Percentiles rank a stretch among this genome's conserved stretches.
Conservation (phyloP, 1,284 basidiomycete species). For the Schizophyllum amplum region DNA sequence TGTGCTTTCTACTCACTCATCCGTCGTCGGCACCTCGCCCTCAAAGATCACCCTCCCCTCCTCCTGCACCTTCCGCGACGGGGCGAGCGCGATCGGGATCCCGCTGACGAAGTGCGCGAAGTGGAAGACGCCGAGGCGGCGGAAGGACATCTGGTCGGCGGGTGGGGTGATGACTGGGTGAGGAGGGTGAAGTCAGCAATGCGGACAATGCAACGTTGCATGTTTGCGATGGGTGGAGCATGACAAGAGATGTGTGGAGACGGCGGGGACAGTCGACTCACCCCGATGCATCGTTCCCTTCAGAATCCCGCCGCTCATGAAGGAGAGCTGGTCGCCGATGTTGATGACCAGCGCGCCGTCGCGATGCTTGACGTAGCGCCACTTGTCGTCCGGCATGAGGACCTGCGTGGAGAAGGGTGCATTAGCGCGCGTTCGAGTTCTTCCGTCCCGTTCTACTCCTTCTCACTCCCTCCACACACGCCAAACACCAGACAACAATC, state of each 20-base stretch:
- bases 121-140: constrained; percentile 37
- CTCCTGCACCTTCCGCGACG: constrained; percentile 22
- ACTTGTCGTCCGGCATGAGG: constrained; percentile 35
- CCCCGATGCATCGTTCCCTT: constrained; percentile 38
- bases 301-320: constrained; percentile 34
- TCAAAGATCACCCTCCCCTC: constrained; percentile 24
- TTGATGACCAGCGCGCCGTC: constrained; percentile 34
- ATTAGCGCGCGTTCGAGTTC: no score
- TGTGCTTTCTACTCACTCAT: constrained; percentile 17
- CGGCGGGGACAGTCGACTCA: no score
- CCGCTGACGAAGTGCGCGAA: constrained; percentile 28
- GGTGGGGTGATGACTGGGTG: constrained; percentile 31
- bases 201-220: background rate
- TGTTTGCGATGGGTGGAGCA: no score
- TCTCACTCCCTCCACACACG: no score
- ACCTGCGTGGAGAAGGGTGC: no score
- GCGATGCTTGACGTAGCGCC: constrained; percentile 37
- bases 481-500: no score
- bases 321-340: constrained; percentile 36
- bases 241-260: background rate
- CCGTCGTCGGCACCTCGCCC: constrained; percentile 21
- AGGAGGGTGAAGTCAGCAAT: background rate
- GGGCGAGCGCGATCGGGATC: constrained; percentile 20
- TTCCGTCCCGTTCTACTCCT: no score
- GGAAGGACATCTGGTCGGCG: constrained; percentile 29